Evolutionary conservation across 2,329 filamentous ascomycete genomes (phyloP), one percentile per base, ranked within the genome.

Genomic region (Pestalotiopsis sp.): DNA sequence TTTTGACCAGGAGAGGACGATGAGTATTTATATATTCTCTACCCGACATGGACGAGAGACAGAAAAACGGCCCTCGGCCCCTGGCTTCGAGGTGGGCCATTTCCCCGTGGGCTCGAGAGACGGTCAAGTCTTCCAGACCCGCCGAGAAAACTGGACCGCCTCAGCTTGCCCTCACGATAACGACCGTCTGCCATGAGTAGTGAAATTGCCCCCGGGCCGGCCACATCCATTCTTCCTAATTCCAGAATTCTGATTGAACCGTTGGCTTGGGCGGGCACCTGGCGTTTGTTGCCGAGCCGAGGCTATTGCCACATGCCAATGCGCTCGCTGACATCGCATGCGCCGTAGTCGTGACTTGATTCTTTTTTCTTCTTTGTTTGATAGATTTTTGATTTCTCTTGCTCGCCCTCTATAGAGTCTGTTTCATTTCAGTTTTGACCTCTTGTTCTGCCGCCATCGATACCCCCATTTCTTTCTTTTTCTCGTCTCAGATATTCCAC

Each of bases 231-330:
- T 36, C 39, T 64, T 52, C n/a, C 38, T 52, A 64, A 64, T 64
- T 23, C 39, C 38, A 38, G 17, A 64, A 45, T 25, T 64, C 25
- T 64, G 38, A 64, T 64, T 64, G 61, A 64, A 64, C 61, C 25
- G 61, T n/a, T 39, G 38, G 38, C 38, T 27, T 5, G 59, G 27
- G 57, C 27, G 14, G 57, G 57, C 23, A 23, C 31, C 31, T 36
- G 31, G 31, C 31, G 27, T 6, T 25, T 6, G 39, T 49, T 45
- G 38, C 61, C 61, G 61, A 64, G 39, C 61, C 61, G 61, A 64
- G 61, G 61, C 61, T 64, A 64, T 64, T 64, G 61, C 61, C 38
- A 64, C 38, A 52, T 49, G 38, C 61, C 25, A 64, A 13, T 17
- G 17, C 39, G 61, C n/a, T 64, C 61, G 17, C 45, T 52, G 45